These are phyloP conservation scores for Crucibulum parvulum DNA, from an alignment of 1,284 basidiomycete species.

Conservation along the genomic window DNA sequence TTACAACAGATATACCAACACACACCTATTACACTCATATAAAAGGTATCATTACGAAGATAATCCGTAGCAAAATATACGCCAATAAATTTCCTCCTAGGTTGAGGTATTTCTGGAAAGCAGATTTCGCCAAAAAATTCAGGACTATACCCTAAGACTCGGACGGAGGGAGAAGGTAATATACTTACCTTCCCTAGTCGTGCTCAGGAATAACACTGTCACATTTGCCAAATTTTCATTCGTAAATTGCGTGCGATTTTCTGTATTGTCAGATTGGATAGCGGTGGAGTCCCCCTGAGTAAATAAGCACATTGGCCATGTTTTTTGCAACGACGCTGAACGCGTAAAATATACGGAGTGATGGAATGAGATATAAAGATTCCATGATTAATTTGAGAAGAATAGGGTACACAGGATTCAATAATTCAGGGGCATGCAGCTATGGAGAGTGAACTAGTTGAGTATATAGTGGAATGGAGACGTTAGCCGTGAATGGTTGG, in stretches of 20 bases:
- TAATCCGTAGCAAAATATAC: slow-evolving; percentile 78
- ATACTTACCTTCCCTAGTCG: slow-evolving; percentile 65
- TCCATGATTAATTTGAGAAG: neutral
- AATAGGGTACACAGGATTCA: too few relatives aligned
- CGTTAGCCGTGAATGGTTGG: too few relatives aligned
- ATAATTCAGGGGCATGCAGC: too few relatives aligned
- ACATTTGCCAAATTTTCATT: slow-evolving; percentile 57
- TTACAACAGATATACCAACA: neutral
- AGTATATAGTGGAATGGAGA: too few relatives aligned
- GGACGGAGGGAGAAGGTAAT: neutral
- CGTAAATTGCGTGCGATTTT: slow-evolving; percentile 66
- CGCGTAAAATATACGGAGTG: neutral
- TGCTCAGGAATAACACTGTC: slow-evolving; percentile 60
- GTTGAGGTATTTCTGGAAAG: slow-evolving; percentile 71
- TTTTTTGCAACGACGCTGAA: neutral
- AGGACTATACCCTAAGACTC: slow-evolving; percentile 47
- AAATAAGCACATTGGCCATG: slow-evolving; percentile 52
- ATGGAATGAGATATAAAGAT: neutral
- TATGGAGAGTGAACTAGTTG: too few relatives aligned
- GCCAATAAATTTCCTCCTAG: slow-evolving; percentile 71
- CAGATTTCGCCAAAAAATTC: slow-evolving; percentile 61
- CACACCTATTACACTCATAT: slow-evolving; percentile 48
- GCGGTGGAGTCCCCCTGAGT: slow-evolving; percentile 46
- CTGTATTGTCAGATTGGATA: slow-evolving; percentile 69
- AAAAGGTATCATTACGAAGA: slow-evolving; percentile 72